Evolutionary conservation across 73 alveolate species (phyloP).

Genomic region (Paramecium primaurelia): DNA sequence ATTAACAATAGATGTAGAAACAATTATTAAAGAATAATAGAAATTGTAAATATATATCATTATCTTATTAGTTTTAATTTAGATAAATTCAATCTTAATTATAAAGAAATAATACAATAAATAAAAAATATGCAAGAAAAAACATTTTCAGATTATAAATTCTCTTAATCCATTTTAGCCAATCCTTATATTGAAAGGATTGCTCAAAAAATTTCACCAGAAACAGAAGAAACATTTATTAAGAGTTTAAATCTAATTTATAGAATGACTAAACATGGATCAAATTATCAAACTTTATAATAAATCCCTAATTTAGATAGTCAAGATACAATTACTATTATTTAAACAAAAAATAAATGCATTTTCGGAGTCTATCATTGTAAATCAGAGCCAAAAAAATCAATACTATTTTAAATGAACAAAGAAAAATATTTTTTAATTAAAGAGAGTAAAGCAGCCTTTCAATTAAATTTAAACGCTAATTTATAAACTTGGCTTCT

Average conservation of each 20-base stretch:
- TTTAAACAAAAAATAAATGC: background rate
- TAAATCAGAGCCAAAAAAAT: background rate
- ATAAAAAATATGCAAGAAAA: background rate
- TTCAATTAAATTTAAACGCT: background rate
- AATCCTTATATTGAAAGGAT: background rate
- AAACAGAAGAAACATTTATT: background rate
- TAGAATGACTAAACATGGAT: background rate
- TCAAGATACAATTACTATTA: background rate
- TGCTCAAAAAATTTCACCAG: background rate
- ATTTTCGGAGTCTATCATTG: background rate
- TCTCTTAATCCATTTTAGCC: background rate
- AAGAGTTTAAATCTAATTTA: background rate
- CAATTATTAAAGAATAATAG: background rate
- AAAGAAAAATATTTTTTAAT: background rate
- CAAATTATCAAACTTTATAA: background rate
- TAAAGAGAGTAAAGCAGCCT: background rate
- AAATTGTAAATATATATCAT: background rate
- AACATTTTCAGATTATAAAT: background rate
- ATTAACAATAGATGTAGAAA: background rate
- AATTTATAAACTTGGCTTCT: background rate
- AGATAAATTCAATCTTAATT: background rate
- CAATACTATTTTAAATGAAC: background rate
- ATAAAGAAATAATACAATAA: background rate
- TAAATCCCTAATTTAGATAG: background rate
- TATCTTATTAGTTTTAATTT: background rate